These are phyloP conservation scores for Pichia sp. DNA, from an alignment of 1,139 yeast species.

Conservation along the genomic window DNA sequence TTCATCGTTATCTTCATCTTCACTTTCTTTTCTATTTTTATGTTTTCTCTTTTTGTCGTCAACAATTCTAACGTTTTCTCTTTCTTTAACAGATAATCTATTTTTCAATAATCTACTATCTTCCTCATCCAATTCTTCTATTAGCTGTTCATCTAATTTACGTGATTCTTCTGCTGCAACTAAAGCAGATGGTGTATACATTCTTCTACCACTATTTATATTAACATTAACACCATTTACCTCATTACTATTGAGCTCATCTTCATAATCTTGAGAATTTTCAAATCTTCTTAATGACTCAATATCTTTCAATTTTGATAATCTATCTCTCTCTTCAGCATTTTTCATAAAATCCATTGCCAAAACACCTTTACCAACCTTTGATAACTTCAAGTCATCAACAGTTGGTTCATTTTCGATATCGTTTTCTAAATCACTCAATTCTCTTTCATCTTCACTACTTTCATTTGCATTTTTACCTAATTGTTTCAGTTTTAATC, in stretches of 20 bases:
- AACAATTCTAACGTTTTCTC: constrained; percentile 3
- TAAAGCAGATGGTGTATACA: constrained; percentile 67
- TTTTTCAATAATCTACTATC: constrained; percentile 42
- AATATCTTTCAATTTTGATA: constrained; percentile 48
- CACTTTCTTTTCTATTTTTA: constrained; percentile 4
- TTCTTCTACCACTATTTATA: constrained; percentile 72
- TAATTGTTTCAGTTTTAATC: constrained; percentile 63
- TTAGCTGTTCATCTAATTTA: constrained; percentile 35
- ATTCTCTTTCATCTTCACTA: constrained; percentile 43
- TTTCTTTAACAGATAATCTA: constrained; percentile 24
- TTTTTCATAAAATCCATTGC: constrained; percentile 93
- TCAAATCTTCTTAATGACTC: constrained; percentile 43
- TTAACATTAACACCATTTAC: constrained; percentile 40
- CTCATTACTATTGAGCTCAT: constrained; percentile 30
- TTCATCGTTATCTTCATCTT: constrained; percentile 2
- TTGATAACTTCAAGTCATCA: constrained; percentile 32
- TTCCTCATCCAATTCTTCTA: constrained; percentile 51
- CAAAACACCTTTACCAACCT: constrained; percentile 76
- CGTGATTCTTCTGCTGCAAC: constrained; percentile 39
- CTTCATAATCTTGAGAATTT: constrained; percentile 39
- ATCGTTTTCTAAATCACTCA: constrained; percentile 44
- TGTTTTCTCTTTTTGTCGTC: constrained; percentile 2
- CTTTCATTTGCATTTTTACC: constrained; percentile 52
- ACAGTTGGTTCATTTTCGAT: constrained; percentile 37
- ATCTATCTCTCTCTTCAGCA: constrained; percentile 63